Evolutionary conservation across 768 basidiomycete species (phyloP).

Genomic region (Serendipita indica): DNA sequence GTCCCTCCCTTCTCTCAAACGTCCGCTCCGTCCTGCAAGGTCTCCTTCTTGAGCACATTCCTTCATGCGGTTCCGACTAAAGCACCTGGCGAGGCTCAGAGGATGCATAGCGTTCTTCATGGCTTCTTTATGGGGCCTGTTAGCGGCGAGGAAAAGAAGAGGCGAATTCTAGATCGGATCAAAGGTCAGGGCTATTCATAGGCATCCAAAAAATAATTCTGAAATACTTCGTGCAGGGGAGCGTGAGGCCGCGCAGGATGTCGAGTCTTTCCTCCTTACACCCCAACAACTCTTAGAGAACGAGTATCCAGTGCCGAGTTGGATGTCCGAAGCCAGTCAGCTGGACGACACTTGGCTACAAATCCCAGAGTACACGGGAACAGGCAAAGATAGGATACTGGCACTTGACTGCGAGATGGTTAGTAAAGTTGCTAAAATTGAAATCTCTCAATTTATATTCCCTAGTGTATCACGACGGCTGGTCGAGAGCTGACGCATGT

Average conservation of each 20-base stretch:
- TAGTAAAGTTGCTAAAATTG: conserved; percentile 16
- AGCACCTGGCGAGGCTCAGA: conserved; percentile 74
- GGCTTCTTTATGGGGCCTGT: conserved; percentile 72
- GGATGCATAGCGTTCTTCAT: conserved; percentile 75
- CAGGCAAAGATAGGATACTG: conserved; percentile 32
- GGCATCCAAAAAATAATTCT: background rate
- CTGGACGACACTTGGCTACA: conserved; percentile 22
- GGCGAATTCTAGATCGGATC: conserved; percentile 29
- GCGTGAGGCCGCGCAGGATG: conserved; percentile 43
- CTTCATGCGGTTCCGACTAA: conserved; percentile 87
- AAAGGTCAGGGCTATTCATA: conserved; percentile 22
- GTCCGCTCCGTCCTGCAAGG: conserved; percentile 35
- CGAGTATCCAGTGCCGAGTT: conserved; percentile 80
- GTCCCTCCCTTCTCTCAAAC: conserved; percentile 34
- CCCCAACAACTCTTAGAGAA: conserved; percentile 86
- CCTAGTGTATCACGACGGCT: conserved; percentile 73
- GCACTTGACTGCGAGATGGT: conserved; percentile 98
- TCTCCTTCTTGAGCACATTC: conserved; percentile 68
- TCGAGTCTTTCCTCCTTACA: conserved; percentile 57
- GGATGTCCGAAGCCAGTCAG: conserved; percentile 57
- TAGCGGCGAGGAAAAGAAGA: conserved; percentile 64
- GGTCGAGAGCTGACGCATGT: conserved; percentile 82
- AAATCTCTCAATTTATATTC: background rate
- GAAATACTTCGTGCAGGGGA: conserved; percentile 31
- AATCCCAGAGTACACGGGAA: conserved; percentile 13